Evolutionary conservation across 257 asterid species (phyloP).

Genomic region (Leptodermis oblonga): DNA sequence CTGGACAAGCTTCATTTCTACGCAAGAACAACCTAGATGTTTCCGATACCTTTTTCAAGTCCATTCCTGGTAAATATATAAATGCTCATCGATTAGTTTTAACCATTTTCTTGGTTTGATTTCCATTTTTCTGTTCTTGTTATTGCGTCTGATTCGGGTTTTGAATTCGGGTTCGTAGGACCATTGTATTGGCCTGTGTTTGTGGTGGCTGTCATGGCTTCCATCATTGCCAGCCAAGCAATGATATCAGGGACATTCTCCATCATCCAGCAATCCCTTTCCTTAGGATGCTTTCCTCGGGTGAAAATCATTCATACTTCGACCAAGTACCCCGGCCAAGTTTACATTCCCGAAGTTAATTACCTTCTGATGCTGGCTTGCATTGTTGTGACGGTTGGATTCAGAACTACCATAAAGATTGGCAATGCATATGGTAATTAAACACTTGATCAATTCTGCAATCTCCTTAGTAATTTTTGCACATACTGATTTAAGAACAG

Average conservation of each 20-base stretch:
- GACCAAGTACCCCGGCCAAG: conserved; percentile 43
- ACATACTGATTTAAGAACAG: too few species aligned
- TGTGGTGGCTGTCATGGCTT: conserved; percentile 42
- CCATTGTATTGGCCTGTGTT: conserved; percentile 61
- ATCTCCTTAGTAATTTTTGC: too few species aligned
- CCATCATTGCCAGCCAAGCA: conserved; percentile 62
- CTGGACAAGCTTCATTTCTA: conserved; percentile 55
- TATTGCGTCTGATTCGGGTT: too few species aligned
- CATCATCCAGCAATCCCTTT: conserved; percentile 51
- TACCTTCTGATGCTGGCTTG: conserved; percentile 53
- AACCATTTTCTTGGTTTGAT: too few species aligned
- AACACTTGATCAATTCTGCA: too few species aligned
- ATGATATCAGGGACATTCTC: conserved; percentile 57
- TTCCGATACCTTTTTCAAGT: conserved; percentile 35
- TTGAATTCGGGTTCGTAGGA: conserved; percentile 20
- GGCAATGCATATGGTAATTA: conserved; percentile 67
- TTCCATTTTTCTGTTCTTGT: not conserved
- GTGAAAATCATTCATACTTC: conserved; percentile 54
- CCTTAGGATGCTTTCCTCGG: conserved; percentile 59
- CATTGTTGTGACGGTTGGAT: conserved; percentile 39
- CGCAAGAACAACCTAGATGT: conserved; percentile 30
- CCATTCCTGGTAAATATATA: conserved; percentile 42
- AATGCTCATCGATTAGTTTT: not conserved
- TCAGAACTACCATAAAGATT: conserved; percentile 33
- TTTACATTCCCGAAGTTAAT: conserved; percentile 51